phyloP scores from a whole-genome alignment of 2,329 filamentous ascomycete species.

The Bipolaris victoriae region DNA sequence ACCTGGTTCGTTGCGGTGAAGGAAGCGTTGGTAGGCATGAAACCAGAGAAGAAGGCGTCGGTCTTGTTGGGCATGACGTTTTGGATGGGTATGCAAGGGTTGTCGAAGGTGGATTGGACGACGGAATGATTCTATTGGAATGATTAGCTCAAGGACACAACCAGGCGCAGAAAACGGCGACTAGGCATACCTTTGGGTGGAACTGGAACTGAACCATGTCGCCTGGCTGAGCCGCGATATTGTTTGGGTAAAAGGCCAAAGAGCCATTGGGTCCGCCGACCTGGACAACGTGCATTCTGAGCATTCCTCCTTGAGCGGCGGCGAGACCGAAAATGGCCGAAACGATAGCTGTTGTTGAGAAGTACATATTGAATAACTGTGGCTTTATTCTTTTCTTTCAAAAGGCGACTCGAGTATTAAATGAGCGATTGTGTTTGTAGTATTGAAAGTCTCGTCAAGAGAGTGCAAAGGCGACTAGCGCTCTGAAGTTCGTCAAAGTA shows the following conservation, averaged over 20 bases:
- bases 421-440: slow-evolving; percentile 31
- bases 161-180: no score
- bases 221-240: slow-evolving; percentile 67
- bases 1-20: slow-evolving; percentile 47
- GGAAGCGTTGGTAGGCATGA: slow-evolving; percentile 62
- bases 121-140: slow-evolving; percentile 71
- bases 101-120: slow-evolving; percentile 75
- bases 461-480: slow-evolving; percentile 48
- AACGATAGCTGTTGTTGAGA: slow-evolving; percentile 41
- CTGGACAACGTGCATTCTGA: slow-evolving; percentile 64
- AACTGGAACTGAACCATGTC: slow-evolving; percentile 62
- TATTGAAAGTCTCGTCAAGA: slow-evolving; percentile 27
- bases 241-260: slow-evolving; percentile 70
- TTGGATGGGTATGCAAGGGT: slow-evolving; percentile 69
- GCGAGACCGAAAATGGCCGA: slow-evolving; percentile 41
- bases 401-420: slow-evolving; percentile 18
- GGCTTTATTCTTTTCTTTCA: slow-evolving; percentile 13
- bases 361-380: slow-evolving; percentile 37
- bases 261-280: slow-evolving; percentile 63
- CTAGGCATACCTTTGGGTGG: slow-evolving; percentile 51
- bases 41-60: slow-evolving; percentile 68
- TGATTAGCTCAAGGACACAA: slow-evolving; percentile 15
- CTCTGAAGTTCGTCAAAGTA: slow-evolving; percentile 25
- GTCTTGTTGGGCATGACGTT: slow-evolving; percentile 54
- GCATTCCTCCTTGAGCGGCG: slow-evolving; percentile 31